These are phyloP conservation scores for Hyphodiscus hymeniophilus DNA, from an alignment of 495 filamentous ascomycete genomes.

Conservation along the genomic window DNA sequence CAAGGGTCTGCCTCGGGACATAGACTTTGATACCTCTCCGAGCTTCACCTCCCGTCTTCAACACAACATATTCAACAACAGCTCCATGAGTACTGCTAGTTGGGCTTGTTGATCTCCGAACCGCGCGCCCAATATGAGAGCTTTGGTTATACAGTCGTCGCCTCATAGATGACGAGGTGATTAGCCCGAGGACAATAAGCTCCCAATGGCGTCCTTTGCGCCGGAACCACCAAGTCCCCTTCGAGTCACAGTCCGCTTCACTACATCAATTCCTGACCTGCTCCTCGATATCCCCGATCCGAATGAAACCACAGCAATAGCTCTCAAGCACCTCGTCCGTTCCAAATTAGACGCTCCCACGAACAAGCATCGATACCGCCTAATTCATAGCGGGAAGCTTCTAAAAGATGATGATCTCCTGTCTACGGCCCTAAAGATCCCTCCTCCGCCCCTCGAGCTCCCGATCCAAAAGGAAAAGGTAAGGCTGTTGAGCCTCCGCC, in stretches of 20 bases:
- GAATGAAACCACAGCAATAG: constrained; percentile 56
- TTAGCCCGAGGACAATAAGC: no score
- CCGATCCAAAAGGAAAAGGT: constrained; percentile 40
- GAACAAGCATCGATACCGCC: constrained; percentile 54
- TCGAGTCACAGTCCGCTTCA: constrained; percentile 80
- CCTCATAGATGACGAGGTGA: no score
- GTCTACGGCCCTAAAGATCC: constrained; percentile 53
- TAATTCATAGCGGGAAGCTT: constrained; percentile 83
- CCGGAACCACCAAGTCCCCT: constrained; percentile 1
- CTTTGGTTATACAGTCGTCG: no score
- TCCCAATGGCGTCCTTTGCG: background rate
- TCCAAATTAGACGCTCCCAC: constrained; percentile 53
- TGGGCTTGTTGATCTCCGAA: no score
- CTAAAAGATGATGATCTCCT: constrained; percentile 64
- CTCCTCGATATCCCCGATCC: constrained; percentile 64
- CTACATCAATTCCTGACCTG: constrained; percentile 74
- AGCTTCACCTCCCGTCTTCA: no score
- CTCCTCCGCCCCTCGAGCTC: constrained; percentile 39
- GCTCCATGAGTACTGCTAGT: no score
- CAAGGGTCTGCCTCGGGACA: no score
- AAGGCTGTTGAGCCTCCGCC: constrained; percentile 41
- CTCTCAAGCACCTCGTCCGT: constrained; percentile 77
- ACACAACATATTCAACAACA: no score
- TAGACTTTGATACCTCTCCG: no score
- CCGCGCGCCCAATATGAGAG: no score